Evolutionary conservation across 257 asterid species (phyloP), one percentile per base, ranked within the genome.

Genomic region (Salvia splendens): DNA sequence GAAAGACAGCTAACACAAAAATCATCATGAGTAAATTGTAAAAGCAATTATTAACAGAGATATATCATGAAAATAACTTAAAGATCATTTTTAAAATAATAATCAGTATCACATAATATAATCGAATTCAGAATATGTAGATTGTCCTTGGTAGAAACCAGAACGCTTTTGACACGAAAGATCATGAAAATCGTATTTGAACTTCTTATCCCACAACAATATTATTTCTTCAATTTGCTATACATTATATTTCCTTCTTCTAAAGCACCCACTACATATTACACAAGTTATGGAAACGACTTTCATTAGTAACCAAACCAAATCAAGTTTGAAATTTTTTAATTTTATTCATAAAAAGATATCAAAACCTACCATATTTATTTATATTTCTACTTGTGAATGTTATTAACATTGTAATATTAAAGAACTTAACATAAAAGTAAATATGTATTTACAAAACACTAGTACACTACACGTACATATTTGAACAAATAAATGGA

Each of bases 1-100:
- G 56, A 57, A 66, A 12, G 45, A 61, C 61, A 65, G 40, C 63
- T 35, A 10, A 65, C 30, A 70, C 38, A 15, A 20, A 4, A 32
- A 5, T 28, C 5, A n/a, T 47, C n/a, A 36, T 57, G 9, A 40
- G 8, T 40, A 40, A 5, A 40, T 8, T 40, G 45, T 40, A 40
- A 8, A 40, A 7, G 8, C 9, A 7, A 40, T 40, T 40, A 8
- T 40, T 40, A 40, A 40, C 45, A 40, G 45, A 40, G 45, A 40
- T 7, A 40, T 40, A 40, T 40, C 11, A 3, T 40, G 45, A 40
- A 40, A 40, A 40, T 5, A 40, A 24, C 30, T 40, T 40, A 6
- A 38, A 38, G 2, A 38, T 1, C 0, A 6, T 7, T 40, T 5
- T 0, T 40, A 6, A 10, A 6, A 40, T 6, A 40, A 14, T 1